Conservation (phyloP, 352 stramenopile species). For the Pythium periplocum region DNA sequence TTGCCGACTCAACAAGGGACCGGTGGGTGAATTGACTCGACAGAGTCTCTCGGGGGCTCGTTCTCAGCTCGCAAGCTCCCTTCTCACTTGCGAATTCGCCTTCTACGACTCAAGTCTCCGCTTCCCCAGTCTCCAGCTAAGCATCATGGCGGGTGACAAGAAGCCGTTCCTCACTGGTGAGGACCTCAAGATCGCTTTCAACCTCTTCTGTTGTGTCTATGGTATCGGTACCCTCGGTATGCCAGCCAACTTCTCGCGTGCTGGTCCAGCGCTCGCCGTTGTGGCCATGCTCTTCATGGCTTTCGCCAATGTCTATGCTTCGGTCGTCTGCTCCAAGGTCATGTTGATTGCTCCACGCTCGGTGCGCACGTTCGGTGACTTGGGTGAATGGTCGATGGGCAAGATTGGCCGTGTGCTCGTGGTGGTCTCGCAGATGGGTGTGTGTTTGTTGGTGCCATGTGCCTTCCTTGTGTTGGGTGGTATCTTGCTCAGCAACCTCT, state of each 20-base stretch:
- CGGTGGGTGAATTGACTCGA: too few species aligned
- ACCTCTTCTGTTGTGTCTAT: too few species aligned
- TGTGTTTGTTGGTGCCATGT: conserved; percentile 46
- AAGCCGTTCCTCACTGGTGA: too few species aligned
- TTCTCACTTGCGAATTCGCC: conserved; percentile 12
- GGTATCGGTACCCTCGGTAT: too few species aligned
- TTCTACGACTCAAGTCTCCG: conserved; percentile 1
- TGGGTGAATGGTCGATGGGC: conserved; percentile 54
- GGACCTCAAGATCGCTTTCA: not conserved
- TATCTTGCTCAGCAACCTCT: conserved; percentile 40
- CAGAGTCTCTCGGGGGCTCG: too few species aligned
- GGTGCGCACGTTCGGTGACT: conserved; percentile 52
- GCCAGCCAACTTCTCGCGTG: conserved; percentile 2
- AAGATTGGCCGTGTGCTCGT: conserved; percentile 43
- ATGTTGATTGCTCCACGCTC: conserved; percentile 45
- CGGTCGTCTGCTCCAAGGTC: conserved; percentile 29
- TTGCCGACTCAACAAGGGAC: too few species aligned
- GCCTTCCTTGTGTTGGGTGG: conserved; percentile 56
- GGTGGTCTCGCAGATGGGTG: conserved; percentile 44
- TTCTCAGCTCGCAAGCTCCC: too few species aligned
- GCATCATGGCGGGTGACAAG: conserved; percentile 11
- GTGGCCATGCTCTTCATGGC: conserved; percentile 13
- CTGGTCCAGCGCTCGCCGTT: conserved; percentile 16
- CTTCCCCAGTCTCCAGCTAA: not conserved
- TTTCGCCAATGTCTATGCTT: not conserved